These are phyloP conservation scores for Gossypium davidsonii DNA, from an alignment of 441 rosid species.

Conservation along the genomic window DNA sequence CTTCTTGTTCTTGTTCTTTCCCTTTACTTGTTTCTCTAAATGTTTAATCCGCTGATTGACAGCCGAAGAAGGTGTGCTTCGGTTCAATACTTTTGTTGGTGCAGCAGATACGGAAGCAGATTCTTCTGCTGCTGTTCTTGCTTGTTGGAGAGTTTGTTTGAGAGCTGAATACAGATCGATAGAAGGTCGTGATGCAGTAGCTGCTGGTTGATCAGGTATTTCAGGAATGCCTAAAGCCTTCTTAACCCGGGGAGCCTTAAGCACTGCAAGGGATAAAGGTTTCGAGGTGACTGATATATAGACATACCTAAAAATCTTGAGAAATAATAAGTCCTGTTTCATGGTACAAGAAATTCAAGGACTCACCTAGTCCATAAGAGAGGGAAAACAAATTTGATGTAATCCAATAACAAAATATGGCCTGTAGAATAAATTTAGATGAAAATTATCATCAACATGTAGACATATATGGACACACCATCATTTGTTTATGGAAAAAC, in stretches of 20 bases:
- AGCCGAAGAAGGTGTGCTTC: constrained; percentile 41
- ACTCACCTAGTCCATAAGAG: constrained; percentile 64
- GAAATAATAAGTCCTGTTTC: neutral
- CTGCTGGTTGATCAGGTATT: constrained; percentile 34
- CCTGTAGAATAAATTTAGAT: constrained; percentile 37
- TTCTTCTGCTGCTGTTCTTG: constrained; percentile 10
- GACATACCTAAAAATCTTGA: neutral
- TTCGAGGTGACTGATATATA: neutral
- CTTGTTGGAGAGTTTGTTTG: too few species aligned
- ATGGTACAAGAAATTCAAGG: neutral
- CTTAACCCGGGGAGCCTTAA: constrained; percentile 60
- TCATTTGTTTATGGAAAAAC: too few species aligned
- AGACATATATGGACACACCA: neutral
- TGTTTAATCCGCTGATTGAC: constrained; percentile 57
- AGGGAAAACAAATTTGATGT: constrained; percentile 82
- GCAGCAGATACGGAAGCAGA: constrained; percentile 23
- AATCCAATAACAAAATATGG: constrained; percentile 83
- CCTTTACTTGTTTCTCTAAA: constrained; percentile 72
- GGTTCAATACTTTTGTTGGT: constrained; percentile 31
- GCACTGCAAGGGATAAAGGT: constrained; percentile 33
- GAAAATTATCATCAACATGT: neutral
- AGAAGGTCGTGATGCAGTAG: neutral
- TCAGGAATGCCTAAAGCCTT: constrained; percentile 54
- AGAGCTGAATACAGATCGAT: too few species aligned
- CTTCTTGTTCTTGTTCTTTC: constrained; percentile 69